phyloP scores from a whole-genome alignment of 202 grass and related monocot genomes.

The Digitaria exilis region DNA sequence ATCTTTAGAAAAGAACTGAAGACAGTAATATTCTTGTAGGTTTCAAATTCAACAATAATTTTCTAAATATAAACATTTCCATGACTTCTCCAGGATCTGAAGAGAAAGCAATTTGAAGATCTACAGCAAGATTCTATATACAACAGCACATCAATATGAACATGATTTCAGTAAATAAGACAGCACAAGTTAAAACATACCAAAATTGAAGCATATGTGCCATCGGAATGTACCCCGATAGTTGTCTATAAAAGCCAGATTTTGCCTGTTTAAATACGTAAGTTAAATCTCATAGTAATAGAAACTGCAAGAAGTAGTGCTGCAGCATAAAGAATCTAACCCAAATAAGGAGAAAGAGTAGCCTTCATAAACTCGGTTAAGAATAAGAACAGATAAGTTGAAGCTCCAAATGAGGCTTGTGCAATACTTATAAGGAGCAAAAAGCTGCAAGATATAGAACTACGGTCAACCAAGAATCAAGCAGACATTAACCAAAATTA shows the following conservation, averaged over 20 bases:
- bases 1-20: neutral
- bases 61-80: neutral
- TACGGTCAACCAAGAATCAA: constrained; percentile 9
- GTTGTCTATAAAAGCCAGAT: constrained; percentile 74
- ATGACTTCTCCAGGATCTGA: neutral
- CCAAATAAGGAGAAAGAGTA: constrained; percentile 91
- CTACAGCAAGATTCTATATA: constrained; percentile 12
- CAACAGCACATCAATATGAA: constrained; percentile 13
- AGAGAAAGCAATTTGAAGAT: constrained; percentile 1
- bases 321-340: constrained; percentile 49
- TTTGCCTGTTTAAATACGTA: constrained; percentile 53
- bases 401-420: constrained; percentile 78
- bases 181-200: constrained; percentile 43
- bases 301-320: constrained; percentile 28
- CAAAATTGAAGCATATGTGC: constrained; percentile 99
- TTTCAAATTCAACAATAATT: neutral
- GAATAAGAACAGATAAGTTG: constrained; percentile 78
- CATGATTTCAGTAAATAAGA: constrained; percentile 1
- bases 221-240: constrained; percentile 93
- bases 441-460: constrained; percentile 64
- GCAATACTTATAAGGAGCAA: constrained; percentile 70
- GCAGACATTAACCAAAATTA: neutral
- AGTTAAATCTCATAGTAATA: constrained; percentile 25
- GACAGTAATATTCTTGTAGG: neutral
- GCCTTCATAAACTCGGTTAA: constrained; percentile 92